Evolutionary conservation across 2,329 filamentous ascomycete species (phyloP).

Genomic region (Epicoccum sorghinum): DNA sequence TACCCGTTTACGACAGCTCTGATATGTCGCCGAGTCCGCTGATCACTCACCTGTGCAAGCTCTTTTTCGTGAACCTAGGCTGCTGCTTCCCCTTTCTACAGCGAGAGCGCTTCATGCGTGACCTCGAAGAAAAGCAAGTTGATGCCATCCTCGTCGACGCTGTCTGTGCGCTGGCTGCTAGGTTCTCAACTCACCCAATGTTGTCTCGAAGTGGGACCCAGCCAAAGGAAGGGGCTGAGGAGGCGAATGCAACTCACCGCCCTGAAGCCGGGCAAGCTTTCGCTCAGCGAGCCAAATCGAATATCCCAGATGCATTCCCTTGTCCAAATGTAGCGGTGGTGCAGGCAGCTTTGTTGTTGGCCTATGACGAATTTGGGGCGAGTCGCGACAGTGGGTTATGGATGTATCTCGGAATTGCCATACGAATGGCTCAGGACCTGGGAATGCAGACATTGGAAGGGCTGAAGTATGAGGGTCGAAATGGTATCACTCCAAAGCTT

Average conservation of each 20-base stretch:
- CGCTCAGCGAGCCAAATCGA: conserved; percentile 81
- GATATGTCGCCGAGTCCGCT: conserved; percentile 72
- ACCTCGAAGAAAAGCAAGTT: conserved; percentile 79
- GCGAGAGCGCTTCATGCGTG: conserved; percentile 72
- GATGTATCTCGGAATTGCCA: conserved; percentile 91
- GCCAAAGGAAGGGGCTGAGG: conserved; percentile 42
- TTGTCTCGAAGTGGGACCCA: conserved; percentile 56
- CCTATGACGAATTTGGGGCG: conserved; percentile 87
- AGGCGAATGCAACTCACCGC: conserved; percentile 38
- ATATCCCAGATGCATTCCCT: conserved; percentile 80
- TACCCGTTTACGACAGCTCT: conserved; percentile 79
- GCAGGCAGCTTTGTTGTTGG: conserved; percentile 81
- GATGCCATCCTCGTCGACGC: conserved; percentile 87
- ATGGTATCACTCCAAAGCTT: conserved; percentile 62
- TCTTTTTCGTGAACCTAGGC: conserved; percentile 81
- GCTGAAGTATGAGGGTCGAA: conserved; percentile 63
- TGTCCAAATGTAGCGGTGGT: conserved; percentile 84
- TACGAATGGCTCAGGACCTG: conserved; percentile 80
- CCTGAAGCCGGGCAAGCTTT: conserved; percentile 79
- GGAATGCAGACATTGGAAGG: conserved; percentile 84
- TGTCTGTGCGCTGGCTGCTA: conserved; percentile 79
- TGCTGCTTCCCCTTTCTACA: conserved; percentile 87
- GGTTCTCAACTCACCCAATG: conserved; percentile 71
- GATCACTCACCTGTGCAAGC: conserved; percentile 77
- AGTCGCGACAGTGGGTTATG: conserved; percentile 88